These are phyloP conservation scores for Quercus engelmannii DNA, from an alignment of 306 rosid species.

Conservation along the genomic window DNA sequence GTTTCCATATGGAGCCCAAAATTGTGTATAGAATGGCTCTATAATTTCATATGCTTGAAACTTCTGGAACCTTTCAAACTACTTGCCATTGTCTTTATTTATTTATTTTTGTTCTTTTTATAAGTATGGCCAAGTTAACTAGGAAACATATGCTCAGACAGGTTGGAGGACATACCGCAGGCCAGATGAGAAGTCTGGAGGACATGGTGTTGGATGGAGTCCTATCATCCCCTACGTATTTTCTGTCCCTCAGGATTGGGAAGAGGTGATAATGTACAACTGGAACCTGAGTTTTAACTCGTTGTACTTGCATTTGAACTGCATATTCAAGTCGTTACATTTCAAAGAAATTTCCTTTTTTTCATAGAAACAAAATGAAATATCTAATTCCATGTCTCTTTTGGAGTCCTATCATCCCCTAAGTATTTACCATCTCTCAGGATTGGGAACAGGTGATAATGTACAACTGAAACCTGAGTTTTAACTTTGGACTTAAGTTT, in stretches of 20 bases:
- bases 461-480: not conserved
- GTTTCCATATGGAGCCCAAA: too few species aligned
- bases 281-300: not conserved
- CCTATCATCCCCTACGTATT: slow-evolving; percentile 90
- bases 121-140: slow-evolving; percentile 24
- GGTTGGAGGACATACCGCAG: slow-evolving; percentile 99
- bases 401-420: slow-evolving; percentile 99
- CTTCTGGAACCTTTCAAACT: too few species aligned
- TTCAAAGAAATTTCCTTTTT: not conserved
- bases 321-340: not conserved
- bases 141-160: slow-evolving; percentile 68
- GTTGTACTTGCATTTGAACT: not conserved
- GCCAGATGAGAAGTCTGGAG: slow-evolving; percentile 98
- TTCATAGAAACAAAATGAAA: not conserved
- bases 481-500: not conserved
- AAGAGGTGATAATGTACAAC: slow-evolving; percentile 56
- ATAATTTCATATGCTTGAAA: not conserved
- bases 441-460: slow-evolving; percentile 86
- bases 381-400: not conserved
- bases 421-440: slow-evolving; percentile 72
- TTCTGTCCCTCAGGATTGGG: slow-evolving; percentile 89
- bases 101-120: not conserved
- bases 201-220: slow-evolving; percentile 99
- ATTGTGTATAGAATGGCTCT: not conserved
- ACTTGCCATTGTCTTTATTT: not conserved